Evolutionary conservation across 257 asterid genomes (phyloP).

Genomic region (Solanum appendiculatum): DNA sequence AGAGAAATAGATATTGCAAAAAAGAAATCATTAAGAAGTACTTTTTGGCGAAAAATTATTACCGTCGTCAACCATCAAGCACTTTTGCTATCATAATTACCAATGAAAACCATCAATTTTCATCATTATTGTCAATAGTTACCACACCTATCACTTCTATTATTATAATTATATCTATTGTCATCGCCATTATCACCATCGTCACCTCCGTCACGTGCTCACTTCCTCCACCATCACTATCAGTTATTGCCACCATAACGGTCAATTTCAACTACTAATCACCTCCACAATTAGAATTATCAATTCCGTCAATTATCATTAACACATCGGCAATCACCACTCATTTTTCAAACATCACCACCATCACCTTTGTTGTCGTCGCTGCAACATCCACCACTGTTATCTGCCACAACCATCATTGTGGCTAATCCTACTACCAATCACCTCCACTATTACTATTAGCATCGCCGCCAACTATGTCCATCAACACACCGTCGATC

Average conservation of each 20-base stretch:
- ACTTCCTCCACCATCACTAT: background rate
- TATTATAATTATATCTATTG: too few relatives aligned
- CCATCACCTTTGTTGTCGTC: background rate
- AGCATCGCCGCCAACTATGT: background rate
- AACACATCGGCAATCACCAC: background rate
- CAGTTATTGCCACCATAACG: too few relatives aligned
- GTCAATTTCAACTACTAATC: background rate
- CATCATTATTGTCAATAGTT: background rate
- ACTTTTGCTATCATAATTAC: background rate
- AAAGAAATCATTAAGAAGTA: background rate
- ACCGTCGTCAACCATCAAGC: background rate
- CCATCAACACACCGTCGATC: background rate
- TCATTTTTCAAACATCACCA: background rate
- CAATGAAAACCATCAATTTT: too few relatives aligned
- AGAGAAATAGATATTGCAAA: background rate
- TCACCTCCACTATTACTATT: background rate
- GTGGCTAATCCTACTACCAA: background rate
- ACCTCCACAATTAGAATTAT: background rate
- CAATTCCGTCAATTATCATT: background rate
- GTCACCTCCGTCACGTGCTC: too few relatives aligned
- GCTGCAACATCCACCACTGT: background rate
- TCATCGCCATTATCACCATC: too few relatives aligned
- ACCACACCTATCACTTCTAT: background rate
- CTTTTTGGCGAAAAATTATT: too few relatives aligned
- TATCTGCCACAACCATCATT: background rate